Conservation (phyloP, 306 rosid genomes). For the Cucurbita moschata region DNA sequence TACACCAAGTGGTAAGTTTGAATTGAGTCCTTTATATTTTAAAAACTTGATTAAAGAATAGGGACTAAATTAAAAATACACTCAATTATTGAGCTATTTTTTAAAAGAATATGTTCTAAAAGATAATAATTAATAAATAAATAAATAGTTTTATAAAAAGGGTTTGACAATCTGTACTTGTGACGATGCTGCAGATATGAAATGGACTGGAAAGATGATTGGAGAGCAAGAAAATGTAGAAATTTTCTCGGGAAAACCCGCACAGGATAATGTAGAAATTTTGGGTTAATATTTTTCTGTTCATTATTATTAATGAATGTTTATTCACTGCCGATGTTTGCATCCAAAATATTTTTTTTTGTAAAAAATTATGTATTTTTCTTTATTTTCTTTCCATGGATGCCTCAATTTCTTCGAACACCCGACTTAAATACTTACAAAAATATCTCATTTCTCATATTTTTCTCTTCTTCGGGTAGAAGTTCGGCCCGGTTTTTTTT, state of each 20-base stretch:
- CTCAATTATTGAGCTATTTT: not conserved
- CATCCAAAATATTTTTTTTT: not conserved
- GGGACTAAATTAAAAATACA: not conserved
- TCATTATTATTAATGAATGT: constrained; percentile 2
- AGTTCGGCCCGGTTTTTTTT: too few relatives aligned
- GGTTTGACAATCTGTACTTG: not conserved
- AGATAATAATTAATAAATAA: not conserved
- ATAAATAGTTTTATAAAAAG: not conserved
- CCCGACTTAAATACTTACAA: too few relatives aligned
- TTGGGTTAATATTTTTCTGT: not conserved
- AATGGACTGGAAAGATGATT: not conserved
- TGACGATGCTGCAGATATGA: not conserved
- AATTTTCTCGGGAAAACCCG: too few relatives aligned
- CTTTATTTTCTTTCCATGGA: not conserved
- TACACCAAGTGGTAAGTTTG: not conserved
- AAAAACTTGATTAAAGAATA: too few relatives aligned
- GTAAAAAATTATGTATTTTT: not conserved
- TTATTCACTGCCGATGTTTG: constrained; percentile 1
- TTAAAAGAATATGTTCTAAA: too few relatives aligned
- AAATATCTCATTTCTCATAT: too few relatives aligned
- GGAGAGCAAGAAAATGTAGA: too few relatives aligned
- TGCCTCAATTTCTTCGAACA: not conserved
- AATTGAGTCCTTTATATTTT: not conserved
- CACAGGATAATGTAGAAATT: too few relatives aligned
- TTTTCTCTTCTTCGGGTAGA: too few relatives aligned